Evolutionary conservation across 768 basidiomycete species (phyloP).

Genomic region (Dendrothele bispora): DNA sequence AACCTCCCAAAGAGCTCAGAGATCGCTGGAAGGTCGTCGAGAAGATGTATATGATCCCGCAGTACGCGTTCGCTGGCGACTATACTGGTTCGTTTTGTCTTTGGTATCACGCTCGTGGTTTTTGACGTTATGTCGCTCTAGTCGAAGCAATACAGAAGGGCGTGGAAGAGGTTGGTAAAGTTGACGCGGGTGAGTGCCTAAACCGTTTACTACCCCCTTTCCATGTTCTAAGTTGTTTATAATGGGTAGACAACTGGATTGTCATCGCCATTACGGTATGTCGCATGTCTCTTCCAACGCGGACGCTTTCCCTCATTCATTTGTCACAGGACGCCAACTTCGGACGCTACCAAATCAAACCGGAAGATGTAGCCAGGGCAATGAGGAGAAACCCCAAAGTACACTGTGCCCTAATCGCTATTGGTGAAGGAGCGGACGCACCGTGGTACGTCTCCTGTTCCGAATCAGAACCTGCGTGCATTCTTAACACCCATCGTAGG

Average conservation of each 20-base stretch:
- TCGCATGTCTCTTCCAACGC: neutral
- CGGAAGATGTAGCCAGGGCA: conserved; percentile 53
- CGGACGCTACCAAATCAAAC: conserved; percentile 58
- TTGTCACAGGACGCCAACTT: conserved; percentile 61
- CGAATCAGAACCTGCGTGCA: neutral
- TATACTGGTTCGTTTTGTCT: conserved; percentile 46
- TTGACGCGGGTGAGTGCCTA: conserved; percentile 50
- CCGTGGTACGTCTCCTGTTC: conserved; percentile 43
- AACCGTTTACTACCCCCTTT: neutral
- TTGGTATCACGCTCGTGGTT: neutral
- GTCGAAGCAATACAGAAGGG: conserved; percentile 68
- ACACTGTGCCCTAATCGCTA: conserved; percentile 65
- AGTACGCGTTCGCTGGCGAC: conserved; percentile 70
- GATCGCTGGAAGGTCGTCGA: conserved; percentile 68
- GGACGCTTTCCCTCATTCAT: neutral
- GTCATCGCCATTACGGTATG: conserved; percentile 64
- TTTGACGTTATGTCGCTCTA: conserved; percentile 19
- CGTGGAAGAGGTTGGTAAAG: conserved; percentile 58
- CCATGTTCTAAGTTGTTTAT: neutral
- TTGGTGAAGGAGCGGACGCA: conserved; percentile 68
- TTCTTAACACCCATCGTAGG: conserved; percentile 32
- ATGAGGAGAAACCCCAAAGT: conserved; percentile 66
- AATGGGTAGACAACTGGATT: conserved; percentile 60
- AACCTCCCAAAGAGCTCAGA: conserved; percentile 50
- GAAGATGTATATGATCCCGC: conserved; percentile 68